Percentiles rank a stretch among this genome's conserved stretches.
These are phyloP conservation scores for Asterionellopsis glacialis DNA, from an alignment of 108 stramenopile species.

Conservation along the genomic window DNA sequence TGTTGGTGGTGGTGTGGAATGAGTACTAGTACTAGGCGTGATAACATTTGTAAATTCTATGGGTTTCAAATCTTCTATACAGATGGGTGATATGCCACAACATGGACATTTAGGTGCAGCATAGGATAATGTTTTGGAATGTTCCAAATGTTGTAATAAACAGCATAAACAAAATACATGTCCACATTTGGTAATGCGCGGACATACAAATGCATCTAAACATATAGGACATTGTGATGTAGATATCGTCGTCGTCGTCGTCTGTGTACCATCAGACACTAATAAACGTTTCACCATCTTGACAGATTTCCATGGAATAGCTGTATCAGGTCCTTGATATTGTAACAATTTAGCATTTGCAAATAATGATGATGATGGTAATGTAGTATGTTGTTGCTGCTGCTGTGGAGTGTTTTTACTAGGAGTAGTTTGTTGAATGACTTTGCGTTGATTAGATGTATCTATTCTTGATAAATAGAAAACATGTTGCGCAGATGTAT, in stretches of 20 bases:
- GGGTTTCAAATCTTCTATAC: slow-evolving; percentile 53
- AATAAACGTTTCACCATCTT: slow-evolving; percentile 27
- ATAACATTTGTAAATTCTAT: slow-evolving; percentile 38
- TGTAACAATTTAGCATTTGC: too few species aligned
- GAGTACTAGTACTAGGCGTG: slow-evolving; percentile 18
- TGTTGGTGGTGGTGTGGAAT: too few species aligned
- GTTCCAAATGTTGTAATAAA: slow-evolving; percentile 48
- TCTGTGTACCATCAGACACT: neutral
- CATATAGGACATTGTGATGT: slow-evolving; percentile 65
- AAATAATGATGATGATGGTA: too few species aligned
- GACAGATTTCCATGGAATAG: slow-evolving; percentile 44
- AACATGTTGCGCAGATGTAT: slow-evolving; percentile 42
- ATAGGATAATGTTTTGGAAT: slow-evolving; percentile 18
- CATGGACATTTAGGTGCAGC: slow-evolving; percentile 42
- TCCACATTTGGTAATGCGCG: slow-evolving; percentile 78
- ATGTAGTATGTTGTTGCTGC: too few species aligned
- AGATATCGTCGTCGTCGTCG: too few species aligned
- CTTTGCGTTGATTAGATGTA: slow-evolving; percentile 6
- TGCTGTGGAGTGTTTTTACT: too few species aligned
- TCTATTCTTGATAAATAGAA: slow-evolving; percentile 31
- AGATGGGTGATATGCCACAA: slow-evolving; percentile 25
- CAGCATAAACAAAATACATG: slow-evolving; percentile 74
- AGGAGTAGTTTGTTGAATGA: too few species aligned
- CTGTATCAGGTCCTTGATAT: slow-evolving; percentile 16
- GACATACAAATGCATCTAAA: slow-evolving; percentile 48